Evolutionary conservation across 331 rosid genomes (phyloP).

Genomic region (Pyracantha coccinea): DNA sequence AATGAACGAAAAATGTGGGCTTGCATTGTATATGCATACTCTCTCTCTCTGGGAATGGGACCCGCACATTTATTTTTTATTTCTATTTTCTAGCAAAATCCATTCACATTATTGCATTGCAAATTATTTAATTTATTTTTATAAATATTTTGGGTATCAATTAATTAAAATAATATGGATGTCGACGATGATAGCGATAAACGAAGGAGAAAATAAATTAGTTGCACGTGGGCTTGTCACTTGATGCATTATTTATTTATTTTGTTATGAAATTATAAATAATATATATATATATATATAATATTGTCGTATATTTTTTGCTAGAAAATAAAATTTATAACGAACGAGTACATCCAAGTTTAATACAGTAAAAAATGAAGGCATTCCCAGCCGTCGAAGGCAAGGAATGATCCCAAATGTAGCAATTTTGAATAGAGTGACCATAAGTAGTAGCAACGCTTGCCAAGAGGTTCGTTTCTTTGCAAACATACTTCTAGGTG

Average conservation of each 20-base stretch:
- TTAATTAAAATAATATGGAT: not conserved
- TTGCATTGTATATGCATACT: not conserved
- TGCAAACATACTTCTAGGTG: too few species aligned
- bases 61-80: conserved; percentile 21
- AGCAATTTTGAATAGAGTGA: too few species aligned
- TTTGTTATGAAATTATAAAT: not conserved
- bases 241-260: not conserved
- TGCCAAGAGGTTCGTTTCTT: too few species aligned
- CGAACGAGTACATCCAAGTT: too few species aligned
- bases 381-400: too few species aligned
- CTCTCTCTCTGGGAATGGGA: conserved; percentile 11
- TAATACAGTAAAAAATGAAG: too few species aligned
- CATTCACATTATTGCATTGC: not conserved
- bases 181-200: not conserved
- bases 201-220: not conserved
- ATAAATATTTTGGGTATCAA: not conserved
- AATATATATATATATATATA: too few species aligned
- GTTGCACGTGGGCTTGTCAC: not conserved
- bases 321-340: too few species aligned
- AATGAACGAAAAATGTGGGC: conserved; percentile 4
- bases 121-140: not conserved
- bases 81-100: not conserved
- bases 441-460: too few species aligned
- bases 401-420: too few species aligned
- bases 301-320: too few species aligned